A percentile compares a stretch with the other conserved stretches of the same genome.
phyloP scores from a whole-genome alignment of 176 grass and related monocot genomes.

The Oryza glumipatula region DNA sequence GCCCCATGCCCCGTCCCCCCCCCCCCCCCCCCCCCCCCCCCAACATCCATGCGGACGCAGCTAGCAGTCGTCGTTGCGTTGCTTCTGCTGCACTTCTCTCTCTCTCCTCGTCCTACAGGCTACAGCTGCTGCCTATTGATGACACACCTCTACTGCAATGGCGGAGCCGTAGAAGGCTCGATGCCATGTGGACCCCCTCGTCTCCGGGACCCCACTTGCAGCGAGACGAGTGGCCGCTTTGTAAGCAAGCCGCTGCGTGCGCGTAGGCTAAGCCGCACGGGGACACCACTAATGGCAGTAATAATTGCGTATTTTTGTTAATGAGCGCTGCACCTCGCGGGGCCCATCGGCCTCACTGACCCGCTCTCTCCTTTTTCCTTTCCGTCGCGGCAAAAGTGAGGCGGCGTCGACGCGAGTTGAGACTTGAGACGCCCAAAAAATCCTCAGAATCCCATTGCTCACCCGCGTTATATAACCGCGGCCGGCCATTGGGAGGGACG shows the following conservation, averaged over 20 bases:
- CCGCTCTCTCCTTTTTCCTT: constrained; percentile 10
- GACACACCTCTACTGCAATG: background rate
- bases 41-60: background rate
- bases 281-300: constrained; percentile 1
- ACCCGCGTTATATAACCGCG: constrained; percentile 38
- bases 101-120: background rate
- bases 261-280: background rate
- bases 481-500: constrained; percentile 34
- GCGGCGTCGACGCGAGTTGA: constrained; percentile 19
- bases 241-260: background rate
- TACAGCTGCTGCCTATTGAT: background rate
- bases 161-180: rapidly evolving
- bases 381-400: constrained; percentile 56
- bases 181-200: background rate
- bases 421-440: constrained; percentile 1
- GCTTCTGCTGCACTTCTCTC: constrained; percentile 2
- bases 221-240: background rate
- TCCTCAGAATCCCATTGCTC: constrained; percentile 27
- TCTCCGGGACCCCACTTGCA: background rate
- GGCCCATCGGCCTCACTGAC: background rate
- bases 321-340: constrained; percentile 5
- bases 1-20: background rate
- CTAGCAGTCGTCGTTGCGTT: background rate
- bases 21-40: too few species aligned
- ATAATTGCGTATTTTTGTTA: constrained; percentile 29